Percentiles rank a stretch among this genome's conserved stretches.
phyloP scores from a whole-genome alignment of 2,329 filamentous ascomycete species.

The Fusarium dlaminii region DNA sequence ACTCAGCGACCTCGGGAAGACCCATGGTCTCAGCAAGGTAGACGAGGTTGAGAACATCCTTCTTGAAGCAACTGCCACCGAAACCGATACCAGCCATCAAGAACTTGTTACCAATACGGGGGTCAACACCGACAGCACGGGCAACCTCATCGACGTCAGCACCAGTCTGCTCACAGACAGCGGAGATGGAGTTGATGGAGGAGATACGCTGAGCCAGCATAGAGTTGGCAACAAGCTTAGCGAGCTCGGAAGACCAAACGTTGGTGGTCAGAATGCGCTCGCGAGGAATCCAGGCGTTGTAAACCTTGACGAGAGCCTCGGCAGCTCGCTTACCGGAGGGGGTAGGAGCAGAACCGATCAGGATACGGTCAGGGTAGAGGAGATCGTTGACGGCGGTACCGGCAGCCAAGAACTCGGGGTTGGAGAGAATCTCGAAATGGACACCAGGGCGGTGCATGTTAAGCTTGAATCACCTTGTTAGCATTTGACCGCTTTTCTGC shows the following conservation, averaged over 20 bases:
- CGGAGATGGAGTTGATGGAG: constrained; percentile 84
- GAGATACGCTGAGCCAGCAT: constrained; percentile 84
- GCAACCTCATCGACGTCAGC: constrained; percentile 80
- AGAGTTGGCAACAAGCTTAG: constrained; percentile 82
- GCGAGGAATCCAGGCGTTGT: constrained; percentile 75
- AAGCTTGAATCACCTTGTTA: constrained; percentile 51
- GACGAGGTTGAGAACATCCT: constrained; percentile 78
- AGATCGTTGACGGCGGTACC: constrained; percentile 79
- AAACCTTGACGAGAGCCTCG: constrained; percentile 70
- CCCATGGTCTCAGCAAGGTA: constrained; percentile 78
- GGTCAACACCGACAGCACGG: constrained; percentile 73
- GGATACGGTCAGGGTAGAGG: constrained; percentile 74
- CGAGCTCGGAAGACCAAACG: constrained; percentile 79
- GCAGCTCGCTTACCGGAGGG: constrained; percentile 69
- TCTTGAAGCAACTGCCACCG: constrained; percentile 83
- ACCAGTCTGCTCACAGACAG: constrained; percentile 79
- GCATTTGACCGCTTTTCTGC: neutral
- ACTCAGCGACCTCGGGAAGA: constrained; percentile 75
- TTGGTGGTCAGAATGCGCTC: constrained; percentile 76
- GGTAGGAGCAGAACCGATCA: constrained; percentile 76
- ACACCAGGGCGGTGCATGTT: constrained; percentile 68
- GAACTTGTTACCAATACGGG: constrained; percentile 77
- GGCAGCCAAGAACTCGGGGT: constrained; percentile 83
- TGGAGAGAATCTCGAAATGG: constrained; percentile 80
- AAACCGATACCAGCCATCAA: constrained; percentile 81